These are phyloP conservation scores for Saccharum officinarum DNA, from an alignment of 176 grass and related monocot species.

Conservation along the genomic window DNA sequence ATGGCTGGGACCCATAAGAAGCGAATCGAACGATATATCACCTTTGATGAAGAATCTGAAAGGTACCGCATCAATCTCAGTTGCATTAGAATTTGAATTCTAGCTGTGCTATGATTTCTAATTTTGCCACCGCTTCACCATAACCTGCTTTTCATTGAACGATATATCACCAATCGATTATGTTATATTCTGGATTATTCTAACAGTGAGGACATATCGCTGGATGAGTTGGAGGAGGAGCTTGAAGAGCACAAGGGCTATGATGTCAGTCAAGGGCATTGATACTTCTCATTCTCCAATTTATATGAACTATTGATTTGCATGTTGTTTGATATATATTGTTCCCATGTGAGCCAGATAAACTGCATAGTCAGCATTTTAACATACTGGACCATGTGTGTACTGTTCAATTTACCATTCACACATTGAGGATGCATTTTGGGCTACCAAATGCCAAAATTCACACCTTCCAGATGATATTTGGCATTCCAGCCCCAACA, in stretches of 20 bases:
- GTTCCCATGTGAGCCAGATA: not conserved
- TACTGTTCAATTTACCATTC: not conserved
- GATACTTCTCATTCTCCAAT: not conserved
- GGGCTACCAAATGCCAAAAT: not conserved
- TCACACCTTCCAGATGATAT: not conserved
- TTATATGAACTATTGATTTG: conserved; percentile 6
- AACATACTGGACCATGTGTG: not conserved
- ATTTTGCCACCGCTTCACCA: not conserved
- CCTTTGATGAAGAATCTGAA: conserved; percentile 43
- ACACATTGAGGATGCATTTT: not conserved
- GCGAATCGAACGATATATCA: not conserved
- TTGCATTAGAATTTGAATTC: not conserved
- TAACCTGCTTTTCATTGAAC: not conserved
- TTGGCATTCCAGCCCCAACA: not conserved
- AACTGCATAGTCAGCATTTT: conserved; percentile 17
- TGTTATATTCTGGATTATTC: conserved; percentile 11
- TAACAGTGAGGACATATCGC: conserved; percentile 67
- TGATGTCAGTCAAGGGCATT: conserved; percentile 50
- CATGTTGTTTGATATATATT: conserved; percentile 7
- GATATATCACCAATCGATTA: not conserved
- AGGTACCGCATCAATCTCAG: conserved; percentile 22
- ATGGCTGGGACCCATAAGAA: conserved; percentile 14
- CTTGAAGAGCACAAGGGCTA: conserved; percentile 68
- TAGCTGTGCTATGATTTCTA: not conserved
- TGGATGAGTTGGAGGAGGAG: conserved; percentile 62